Conservation (phyloP, 257 asterid genomes). For the Solanum chmielewskii region DNA sequence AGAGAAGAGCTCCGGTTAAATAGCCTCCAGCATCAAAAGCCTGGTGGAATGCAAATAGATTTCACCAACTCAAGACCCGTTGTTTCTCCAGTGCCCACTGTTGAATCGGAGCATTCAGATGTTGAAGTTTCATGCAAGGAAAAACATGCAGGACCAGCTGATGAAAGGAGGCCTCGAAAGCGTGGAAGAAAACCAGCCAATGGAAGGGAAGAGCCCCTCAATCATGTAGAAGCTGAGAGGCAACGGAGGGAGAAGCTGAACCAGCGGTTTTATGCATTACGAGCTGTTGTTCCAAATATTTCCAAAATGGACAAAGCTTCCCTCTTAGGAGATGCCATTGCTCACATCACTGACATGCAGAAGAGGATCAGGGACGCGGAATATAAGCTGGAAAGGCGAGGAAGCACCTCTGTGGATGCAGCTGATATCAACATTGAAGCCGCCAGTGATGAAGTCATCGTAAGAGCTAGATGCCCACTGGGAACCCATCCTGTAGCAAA, state of each 20-base stretch:
- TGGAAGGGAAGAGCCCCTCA: slow-evolving; percentile 79
- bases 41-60: slow-evolving; percentile 48
- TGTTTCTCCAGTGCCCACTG: slow-evolving; percentile 22
- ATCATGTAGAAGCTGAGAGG: slow-evolving; percentile 87
- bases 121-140: slow-evolving; percentile 58
- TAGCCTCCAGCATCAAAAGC: slow-evolving; percentile 42
- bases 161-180: slow-evolving; percentile 61
- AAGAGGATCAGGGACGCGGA: slow-evolving; percentile 64
- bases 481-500: slow-evolving; percentile 58
- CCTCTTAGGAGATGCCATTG: slow-evolving; percentile 79
- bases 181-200: slow-evolving; percentile 86
- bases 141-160: slow-evolving; percentile 23
- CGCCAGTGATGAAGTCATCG: slow-evolving; percentile 26
- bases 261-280: slow-evolving; percentile 67
- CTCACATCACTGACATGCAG: slow-evolving; percentile 77
- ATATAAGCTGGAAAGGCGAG: slow-evolving; percentile 27
- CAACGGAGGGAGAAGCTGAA: slow-evolving; percentile 79
- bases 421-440: slow-evolving; percentile 31
- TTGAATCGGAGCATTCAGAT: slow-evolving; percentile 73
- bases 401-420: not conserved
- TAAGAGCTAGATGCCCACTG: slow-evolving; percentile 51
- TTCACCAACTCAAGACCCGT: slow-evolving; percentile 37
- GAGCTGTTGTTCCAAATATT: slow-evolving; percentile 82
- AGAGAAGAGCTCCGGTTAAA: slow-evolving; percentile 33
- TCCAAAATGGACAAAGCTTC: slow-evolving; percentile 96